Evolutionary conservation across 345 rosid genomes (phyloP), one percentile per base, ranked within the genome.

Genomic region (Pugionium dolabratum): DNA sequence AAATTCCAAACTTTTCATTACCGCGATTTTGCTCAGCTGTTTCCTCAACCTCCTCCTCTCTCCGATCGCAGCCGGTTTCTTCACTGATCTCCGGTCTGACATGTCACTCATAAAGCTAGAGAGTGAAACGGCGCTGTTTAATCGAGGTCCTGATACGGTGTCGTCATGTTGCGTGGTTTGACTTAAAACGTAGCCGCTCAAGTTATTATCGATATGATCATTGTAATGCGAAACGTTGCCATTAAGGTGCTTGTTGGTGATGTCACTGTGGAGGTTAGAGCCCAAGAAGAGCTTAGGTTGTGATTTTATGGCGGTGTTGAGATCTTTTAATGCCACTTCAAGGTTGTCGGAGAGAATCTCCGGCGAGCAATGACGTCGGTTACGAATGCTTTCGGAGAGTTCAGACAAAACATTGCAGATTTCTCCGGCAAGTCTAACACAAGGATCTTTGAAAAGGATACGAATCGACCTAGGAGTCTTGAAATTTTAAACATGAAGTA

Each of bases 201-300:
- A 4, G 46, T 43, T 51, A 52, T 35, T 43, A 28, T 4, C 4
- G 2, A n/a, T n/a, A n/a, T n/a, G n/a, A n/a, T 40, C 8, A n/a
- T 40, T 29, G 67, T 62, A 61, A 77, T 62, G 63, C 58, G 85
- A 66, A 59, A 66, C 56, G 48, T 8, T 4, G 55, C 57, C 73
- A 64, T 67, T 61, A 39, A 62, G 0, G 10, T 70, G 62, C 0
- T 30, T 54, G 56, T 70, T 70, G 28, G 63, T 62, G 63, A 54
- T 62, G 62, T 70, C 54, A 9, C 63, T n/a, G 9, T 70, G 67
- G 6, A 52, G 77, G 68, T 85, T 81, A 47, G 86, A 79, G 30
- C 97, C 96, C 5, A 88, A 80, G 61, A 88, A 85, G 62, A 88
- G 89, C 64, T 86, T 82, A 2, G 97, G 96, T 56, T 88, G 97